Evolutionary conservation across 371 early-diverging fungal species (phyloP), one percentile per base, ranked within the genome.

Genomic region (Rhizopus stolonifer): DNA sequence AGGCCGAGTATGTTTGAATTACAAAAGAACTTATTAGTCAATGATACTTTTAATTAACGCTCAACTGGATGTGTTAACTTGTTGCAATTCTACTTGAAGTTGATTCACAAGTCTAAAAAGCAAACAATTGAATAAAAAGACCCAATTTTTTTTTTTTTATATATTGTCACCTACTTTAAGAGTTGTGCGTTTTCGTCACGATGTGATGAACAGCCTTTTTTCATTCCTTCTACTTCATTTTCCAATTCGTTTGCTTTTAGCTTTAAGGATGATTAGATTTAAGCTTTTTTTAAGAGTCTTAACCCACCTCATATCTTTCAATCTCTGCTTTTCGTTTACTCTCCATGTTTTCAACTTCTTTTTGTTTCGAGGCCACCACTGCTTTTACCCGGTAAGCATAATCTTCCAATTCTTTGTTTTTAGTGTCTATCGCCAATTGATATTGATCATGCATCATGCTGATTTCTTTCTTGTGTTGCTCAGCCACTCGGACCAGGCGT

Each of bases 351-450:
- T 70, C 75, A 10, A 70, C 39, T 23, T 71, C 75, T 42, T 71
- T 71, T 46, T 67, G 65, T 23, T 60, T 65, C 7, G 69, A 42
- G 21, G 69, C 64, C 2, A 62, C 54, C 4, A 74, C 17, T 1
- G 72, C 66, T 34, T 66, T 74, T 17, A 74, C 56, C 7, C 75
- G 64, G 46, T 71, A 74, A 10, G 72, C 69, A 49, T 69, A 71
- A 25, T 66, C 65, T 31, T 71, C 75, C 19, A 74, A 33, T n/a
- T 69, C 75, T 18, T 58, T 43, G 42, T 71, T 63, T 49, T 74
- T 74, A 5, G 46, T 34, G 43, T 74, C 69, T 2, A 71, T 55
- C 9, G 65, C 25, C 4, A 43, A 19, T 26, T 74, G 75, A 23
- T 69, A 74, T 45, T 74, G 75, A 15, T 67, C 48, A 22, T 74